Evolutionary conservation across 2,329 filamentous ascomycete species (phyloP), one percentile per base, ranked within the genome.

Genomic region (Graphilbum ipis-grandicollis): DNA sequence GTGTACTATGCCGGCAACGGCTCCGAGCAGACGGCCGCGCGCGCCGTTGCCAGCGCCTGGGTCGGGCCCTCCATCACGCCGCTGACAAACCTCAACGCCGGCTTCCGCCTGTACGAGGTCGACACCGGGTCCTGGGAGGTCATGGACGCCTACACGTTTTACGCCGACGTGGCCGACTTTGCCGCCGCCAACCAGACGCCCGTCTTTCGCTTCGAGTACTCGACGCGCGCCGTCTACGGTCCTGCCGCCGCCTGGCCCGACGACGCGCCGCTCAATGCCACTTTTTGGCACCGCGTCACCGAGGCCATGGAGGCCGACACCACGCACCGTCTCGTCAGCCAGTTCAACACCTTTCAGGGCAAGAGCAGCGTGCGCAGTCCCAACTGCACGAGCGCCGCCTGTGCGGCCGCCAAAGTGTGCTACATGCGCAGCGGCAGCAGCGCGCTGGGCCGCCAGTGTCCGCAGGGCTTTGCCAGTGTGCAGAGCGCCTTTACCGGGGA

Each of bases 31-130:
- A 56, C 48, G 3, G 56, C 56, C 29, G 45, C 52, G 9, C 63
- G 59, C 34, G 68, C 66, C 67, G 1, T 66, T 62, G 2, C 53
- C 73, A 46, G 67, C 66, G 7, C 70, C 68, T 0, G 69, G 58
- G 2, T 66, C 62, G 1, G 68, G 65, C 22, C 62, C 8, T 59
- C 59, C 4, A 46, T 66, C 43, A 65, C 63, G 10, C 62, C 62
- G 0, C 56, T 71, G 29, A 62, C 56, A 0, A 59, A 58, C n/a
- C 54, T 62, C 12, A 61, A 66, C 43, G 65, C 70, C 1, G 60
- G 68, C 4, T 75, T 74, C 52, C 64, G 67, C 34, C 60, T 74
- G 31, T 72, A 74, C 52, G 58, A 65, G 14, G 59, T 75, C 39
- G 69, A 75, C 46, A 65, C 70, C 0, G 59, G 59, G 9, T 72